Conservation (phyloP, 805 yeast genomes). For the Barnettozyma populi region DNA sequence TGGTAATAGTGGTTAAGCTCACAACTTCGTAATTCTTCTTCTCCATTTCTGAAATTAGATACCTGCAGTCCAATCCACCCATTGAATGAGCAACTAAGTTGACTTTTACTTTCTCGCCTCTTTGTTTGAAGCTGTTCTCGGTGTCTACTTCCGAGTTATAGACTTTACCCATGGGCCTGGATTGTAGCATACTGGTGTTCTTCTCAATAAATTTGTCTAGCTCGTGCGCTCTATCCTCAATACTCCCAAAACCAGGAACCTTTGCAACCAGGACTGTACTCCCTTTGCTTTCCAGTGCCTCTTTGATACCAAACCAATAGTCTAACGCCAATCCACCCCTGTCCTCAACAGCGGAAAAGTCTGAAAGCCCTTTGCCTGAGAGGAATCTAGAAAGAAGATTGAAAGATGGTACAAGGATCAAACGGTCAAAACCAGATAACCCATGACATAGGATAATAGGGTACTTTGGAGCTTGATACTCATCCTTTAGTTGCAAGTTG, state of each 20-base stretch:
- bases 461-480: constrained; percentile 54
- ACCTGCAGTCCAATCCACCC: constrained; percentile 90
- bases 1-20: constrained; percentile 77
- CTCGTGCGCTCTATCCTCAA: constrained; percentile 58
- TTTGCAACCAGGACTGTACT: constrained; percentile 63
- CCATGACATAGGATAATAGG: constrained; percentile 89
- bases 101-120: constrained; percentile 40
- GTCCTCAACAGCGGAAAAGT: constrained; percentile 20
- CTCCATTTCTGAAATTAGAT: constrained; percentile 53
- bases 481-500: constrained; percentile 23
- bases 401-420: constrained; percentile 39
- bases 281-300: constrained; percentile 55
- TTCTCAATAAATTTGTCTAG: constrained; percentile 46
- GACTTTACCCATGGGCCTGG: constrained; percentile 20
- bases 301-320: constrained; percentile 80
- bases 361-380: constrained; percentile 10
- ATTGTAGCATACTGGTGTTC: constrained; percentile 20
- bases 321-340: constrained; percentile 43
- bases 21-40: constrained; percentile 48
- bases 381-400: constrained; percentile 24
- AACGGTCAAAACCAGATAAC: constrained; percentile 69
- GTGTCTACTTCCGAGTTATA: constrained; percentile 17
- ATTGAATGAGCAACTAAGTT: constrained; percentile 85
- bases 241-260: constrained; percentile 80
- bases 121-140: constrained; percentile 12